Conservation (phyloP, 2,329 filamentous ascomycete species). For the Incumbomyces lentus region DNA sequence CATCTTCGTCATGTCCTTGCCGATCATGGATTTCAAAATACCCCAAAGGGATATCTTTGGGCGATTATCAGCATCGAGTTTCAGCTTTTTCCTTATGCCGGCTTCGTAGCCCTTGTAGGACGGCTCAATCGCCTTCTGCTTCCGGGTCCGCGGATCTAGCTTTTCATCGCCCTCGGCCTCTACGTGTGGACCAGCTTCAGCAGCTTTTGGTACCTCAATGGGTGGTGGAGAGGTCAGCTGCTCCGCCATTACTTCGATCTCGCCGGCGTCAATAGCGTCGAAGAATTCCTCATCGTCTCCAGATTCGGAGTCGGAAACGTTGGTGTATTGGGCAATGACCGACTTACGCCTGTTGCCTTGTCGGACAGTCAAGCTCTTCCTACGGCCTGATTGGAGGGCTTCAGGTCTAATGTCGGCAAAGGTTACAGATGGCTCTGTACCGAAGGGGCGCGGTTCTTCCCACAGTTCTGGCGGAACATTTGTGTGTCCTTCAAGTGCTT, state of each 20-base stretch:
- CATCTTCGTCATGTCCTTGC: constrained; percentile 99
- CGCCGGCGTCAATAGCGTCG: constrained; percentile 87
- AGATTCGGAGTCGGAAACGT: constrained; percentile 63
- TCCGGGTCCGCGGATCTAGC: constrained; percentile 41
- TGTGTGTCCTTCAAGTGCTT: constrained; percentile 58
- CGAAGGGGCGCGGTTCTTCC: constrained; percentile 19
- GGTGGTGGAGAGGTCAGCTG: constrained; percentile 28
- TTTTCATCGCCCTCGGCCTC: constrained; percentile 30
- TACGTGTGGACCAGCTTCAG: constrained; percentile 5
- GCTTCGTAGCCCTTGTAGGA: constrained; percentile 90
- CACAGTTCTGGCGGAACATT: constrained; percentile 31
- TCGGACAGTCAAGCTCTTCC: constrained; percentile 21
- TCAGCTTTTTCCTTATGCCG: constrained; percentile 65
- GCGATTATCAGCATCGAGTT: constrained; percentile 82
- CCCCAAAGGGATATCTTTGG: constrained; percentile 94
- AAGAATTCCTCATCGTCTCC: constrained; percentile 92
- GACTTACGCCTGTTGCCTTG: constrained; percentile 50
- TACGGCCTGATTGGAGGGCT: constrained; percentile 18
- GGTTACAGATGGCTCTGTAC: constrained; percentile 17
- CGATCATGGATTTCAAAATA: constrained; percentile 98
- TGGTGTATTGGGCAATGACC: constrained; percentile 58
- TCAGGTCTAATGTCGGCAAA: constrained; percentile 31
- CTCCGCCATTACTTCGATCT: constrained; percentile 65
- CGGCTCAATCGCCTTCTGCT: constrained; percentile 55
- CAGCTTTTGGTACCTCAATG: constrained; percentile 13